Percentiles rank a stretch among this genome's conserved stretches.
phyloP scores from a whole-genome alignment of 192 early-diverging fungal species.

The Dissophora globulifera region DNA sequence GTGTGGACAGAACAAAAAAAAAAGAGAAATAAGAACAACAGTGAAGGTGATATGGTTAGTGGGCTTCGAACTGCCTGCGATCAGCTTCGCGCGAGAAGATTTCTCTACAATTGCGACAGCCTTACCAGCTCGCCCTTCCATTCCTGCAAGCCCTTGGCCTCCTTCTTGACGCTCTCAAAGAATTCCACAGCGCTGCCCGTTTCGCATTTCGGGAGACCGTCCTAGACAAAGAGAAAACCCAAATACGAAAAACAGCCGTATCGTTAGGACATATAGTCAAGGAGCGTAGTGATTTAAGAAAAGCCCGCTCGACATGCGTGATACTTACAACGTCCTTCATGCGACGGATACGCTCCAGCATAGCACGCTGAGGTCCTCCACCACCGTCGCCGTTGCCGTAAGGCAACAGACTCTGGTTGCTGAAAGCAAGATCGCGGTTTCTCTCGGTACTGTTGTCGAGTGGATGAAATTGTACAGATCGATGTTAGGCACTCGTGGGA shows the following conservation, averaged over 20 bases:
- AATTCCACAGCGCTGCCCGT: constrained; percentile 85
- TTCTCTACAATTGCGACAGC: neutral
- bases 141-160: constrained; percentile 72
- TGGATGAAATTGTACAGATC: neutral
- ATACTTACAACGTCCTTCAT: constrained; percentile 73
- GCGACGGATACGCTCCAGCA: constrained; percentile 86
- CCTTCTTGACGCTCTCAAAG: constrained; percentile 81
- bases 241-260: no score
- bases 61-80: no score
- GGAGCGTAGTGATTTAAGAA: no score
- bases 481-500: neutral
- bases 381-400: constrained; percentile 98
- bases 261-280: no score
- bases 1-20: no score
- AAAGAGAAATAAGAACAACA: no score
- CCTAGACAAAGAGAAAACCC: constrained; percentile 55
- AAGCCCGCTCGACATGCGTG: no score
- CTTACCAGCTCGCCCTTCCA: constrained; percentile 96
- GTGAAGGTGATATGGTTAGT: no score
- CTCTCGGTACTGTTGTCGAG: constrained; percentile 71
- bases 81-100: no score
- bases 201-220: constrained; percentile 77
- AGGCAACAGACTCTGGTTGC: constrained; percentile 87
- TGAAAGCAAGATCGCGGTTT: constrained; percentile 89
- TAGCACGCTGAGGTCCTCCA: constrained; percentile 83